Evolutionary conservation across 352 stramenopile species (phyloP).

Genomic region (Globisporangium paroecandrum): DNA sequence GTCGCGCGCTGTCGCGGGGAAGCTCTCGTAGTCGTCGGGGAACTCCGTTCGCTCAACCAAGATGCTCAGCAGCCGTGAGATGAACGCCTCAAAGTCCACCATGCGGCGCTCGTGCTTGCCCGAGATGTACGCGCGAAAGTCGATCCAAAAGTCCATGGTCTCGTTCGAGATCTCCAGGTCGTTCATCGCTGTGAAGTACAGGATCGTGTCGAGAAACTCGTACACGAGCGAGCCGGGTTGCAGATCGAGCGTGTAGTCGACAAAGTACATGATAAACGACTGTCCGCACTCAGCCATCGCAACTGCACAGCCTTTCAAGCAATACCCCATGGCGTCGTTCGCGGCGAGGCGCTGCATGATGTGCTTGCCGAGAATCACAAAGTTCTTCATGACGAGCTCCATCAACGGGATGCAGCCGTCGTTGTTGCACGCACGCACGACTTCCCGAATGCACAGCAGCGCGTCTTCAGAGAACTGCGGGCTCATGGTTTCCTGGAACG

Average conservation of each 20-base stretch:
- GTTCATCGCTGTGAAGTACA: slow-evolving; percentile 64
- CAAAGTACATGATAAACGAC: slow-evolving; percentile 74
- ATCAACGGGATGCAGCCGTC: slow-evolving; percentile 65
- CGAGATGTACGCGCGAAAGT: slow-evolving; percentile 69
- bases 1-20: slow-evolving; percentile 49
- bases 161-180: slow-evolving; percentile 70
- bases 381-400: slow-evolving; percentile 76
- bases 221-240: slow-evolving; percentile 63
- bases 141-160: slow-evolving; percentile 84
- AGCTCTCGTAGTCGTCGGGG: slow-evolving; percentile 47
- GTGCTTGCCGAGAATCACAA: slow-evolving; percentile 65
- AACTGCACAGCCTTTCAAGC: slow-evolving; percentile 44
- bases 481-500: slow-evolving; percentile 50
- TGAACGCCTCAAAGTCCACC: slow-evolving; percentile 64
- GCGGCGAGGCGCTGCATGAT: slow-evolving; percentile 34
- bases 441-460: slow-evolving; percentile 61
- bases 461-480: slow-evolving; percentile 40
- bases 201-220: slow-evolving; percentile 67
- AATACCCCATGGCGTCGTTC: slow-evolving; percentile 35
- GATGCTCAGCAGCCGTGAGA: slow-evolving; percentile 64
- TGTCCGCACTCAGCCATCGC: slow-evolving; percentile 75
- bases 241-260: slow-evolving; percentile 68
- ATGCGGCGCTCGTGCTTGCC: slow-evolving; percentile 77
- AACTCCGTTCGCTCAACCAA: slow-evolving; percentile 70
- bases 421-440: slow-evolving; percentile 56